Conservation (phyloP, 140 eudicot species). For the Senecio squalidus region DNA sequence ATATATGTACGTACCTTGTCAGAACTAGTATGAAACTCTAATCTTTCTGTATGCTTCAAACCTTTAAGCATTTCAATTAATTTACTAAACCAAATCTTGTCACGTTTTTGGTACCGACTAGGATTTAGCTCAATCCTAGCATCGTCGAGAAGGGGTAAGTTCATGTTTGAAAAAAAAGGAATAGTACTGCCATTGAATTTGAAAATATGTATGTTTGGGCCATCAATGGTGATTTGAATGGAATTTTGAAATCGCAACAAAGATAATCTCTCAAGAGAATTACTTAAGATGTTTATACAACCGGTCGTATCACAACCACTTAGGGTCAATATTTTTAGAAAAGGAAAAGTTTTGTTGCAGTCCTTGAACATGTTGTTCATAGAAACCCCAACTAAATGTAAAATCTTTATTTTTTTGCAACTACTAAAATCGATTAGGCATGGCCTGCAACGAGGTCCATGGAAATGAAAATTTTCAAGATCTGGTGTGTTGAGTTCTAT, state of each 20-base stretch:
- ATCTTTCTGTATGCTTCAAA: background rate
- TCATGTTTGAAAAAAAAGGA: background rate
- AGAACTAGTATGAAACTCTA: background rate
- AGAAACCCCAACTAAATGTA: slow-evolving; percentile 7
- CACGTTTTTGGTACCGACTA: background rate
- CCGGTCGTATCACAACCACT: slow-evolving; percentile 1
- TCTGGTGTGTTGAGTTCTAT: slow-evolving; percentile 14
- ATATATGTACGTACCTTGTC: slow-evolving; percentile 6
- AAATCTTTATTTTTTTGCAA: background rate
- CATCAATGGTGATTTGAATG: slow-evolving; percentile 1
- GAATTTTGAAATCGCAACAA: slow-evolving; percentile 3
- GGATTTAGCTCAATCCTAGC: slow-evolving; percentile 1
- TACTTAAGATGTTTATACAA: slow-evolving; percentile 7
- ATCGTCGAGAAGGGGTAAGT: background rate
- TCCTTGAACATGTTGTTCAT: slow-evolving; percentile 8
- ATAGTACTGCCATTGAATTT: slow-evolving; percentile 1
- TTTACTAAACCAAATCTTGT: slow-evolving; percentile 7
- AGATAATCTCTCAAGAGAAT: background rate
- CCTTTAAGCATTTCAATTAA: slow-evolving; percentile 5
- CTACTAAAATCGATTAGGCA: slow-evolving; percentile 9
- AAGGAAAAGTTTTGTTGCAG: slow-evolving; percentile 7
- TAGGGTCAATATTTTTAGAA: slow-evolving; percentile 2
- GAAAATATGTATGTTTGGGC: background rate
- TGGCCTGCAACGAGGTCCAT: background rate
- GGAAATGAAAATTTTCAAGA: slow-evolving; percentile 3